Evolutionary conservation across 176 grass and related monocot species (phyloP).

Genomic region (Oryza glaberrima): DNA sequence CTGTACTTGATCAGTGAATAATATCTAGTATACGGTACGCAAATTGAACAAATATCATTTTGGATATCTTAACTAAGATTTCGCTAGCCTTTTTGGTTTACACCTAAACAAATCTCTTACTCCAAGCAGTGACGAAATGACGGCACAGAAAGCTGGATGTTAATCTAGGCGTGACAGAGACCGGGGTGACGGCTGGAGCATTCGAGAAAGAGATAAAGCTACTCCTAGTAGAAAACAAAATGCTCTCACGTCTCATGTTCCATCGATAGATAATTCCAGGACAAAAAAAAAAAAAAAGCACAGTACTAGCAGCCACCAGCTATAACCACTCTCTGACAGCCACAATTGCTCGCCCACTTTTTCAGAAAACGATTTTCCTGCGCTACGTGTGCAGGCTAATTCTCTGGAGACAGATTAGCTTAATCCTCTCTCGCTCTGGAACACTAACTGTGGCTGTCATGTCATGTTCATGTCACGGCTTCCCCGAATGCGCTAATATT

Average conservation of each 20-base stretch:
- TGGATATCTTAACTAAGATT: neutral
- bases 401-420: no score
- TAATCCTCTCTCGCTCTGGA: neutral
- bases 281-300: neutral
- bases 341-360: neutral
- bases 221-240: neutral
- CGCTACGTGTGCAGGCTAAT: neutral
- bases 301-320: neutral
- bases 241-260: neutral
- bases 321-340: neutral
- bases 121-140: neutral
- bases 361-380: neutral
- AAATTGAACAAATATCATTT: neutral
- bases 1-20: neutral
- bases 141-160: neutral
- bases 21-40: neutral
- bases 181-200: neutral
- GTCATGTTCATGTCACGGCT: neutral
- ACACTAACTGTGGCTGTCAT: neutral
- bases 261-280: neutral
- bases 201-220: neutral
- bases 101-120: neutral
- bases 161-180: neutral
- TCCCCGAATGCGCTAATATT: neutral
- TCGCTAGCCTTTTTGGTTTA: neutral